Percentiles rank a stretch among this genome's conserved stretches.
phyloP scores from a whole-genome alignment of 1,139 yeast genomes.

The Nakaseomyces delphensis region DNA sequence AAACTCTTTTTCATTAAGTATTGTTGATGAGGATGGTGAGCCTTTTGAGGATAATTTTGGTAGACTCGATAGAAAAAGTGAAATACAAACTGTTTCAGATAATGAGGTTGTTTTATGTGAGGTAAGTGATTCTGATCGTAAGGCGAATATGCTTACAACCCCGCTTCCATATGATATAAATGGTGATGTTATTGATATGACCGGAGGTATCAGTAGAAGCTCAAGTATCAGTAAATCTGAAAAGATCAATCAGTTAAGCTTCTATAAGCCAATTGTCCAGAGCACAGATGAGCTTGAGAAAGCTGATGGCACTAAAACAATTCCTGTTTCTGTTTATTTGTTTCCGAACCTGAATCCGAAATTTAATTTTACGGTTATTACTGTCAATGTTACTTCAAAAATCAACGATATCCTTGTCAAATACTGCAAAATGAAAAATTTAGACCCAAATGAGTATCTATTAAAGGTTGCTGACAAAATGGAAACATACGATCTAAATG shows the following conservation, averaged over 20 bases:
- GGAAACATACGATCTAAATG: constrained; percentile 30
- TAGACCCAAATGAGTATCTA: constrained; percentile 31
- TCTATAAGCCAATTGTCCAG: constrained; percentile 32
- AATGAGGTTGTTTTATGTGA: constrained; percentile 54
- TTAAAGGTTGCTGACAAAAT: constrained; percentile 30
- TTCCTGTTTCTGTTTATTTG: constrained; percentile 29
- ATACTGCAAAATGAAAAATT: constrained; percentile 29
- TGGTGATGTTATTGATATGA: constrained; percentile 13
- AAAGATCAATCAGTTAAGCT: constrained; percentile 30
- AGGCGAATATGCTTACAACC: constrained; percentile 36
- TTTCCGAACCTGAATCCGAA: constrained; percentile 30
- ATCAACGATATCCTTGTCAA: constrained; percentile 32
- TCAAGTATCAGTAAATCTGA: constrained; percentile 7
- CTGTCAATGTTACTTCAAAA: constrained; percentile 29
- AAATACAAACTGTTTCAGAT: constrained; percentile 54
- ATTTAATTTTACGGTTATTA: constrained; percentile 24
- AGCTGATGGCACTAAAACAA: constrained; percentile 21
- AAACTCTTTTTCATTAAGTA: constrained; percentile 56
- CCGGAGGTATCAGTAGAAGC: constrained; percentile 6
- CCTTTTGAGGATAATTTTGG: constrained; percentile 70
- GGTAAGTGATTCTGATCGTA: constrained; percentile 35
- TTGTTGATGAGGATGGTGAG: constrained; percentile 75
- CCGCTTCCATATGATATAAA: constrained; percentile 46
- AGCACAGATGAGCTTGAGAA: constrained; percentile 20
- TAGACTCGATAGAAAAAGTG: constrained; percentile 48